Base-by-base conservation (phyloP, 225 moss, liverwort and hornwort genomes). In the Neckera pumila region DNA sequence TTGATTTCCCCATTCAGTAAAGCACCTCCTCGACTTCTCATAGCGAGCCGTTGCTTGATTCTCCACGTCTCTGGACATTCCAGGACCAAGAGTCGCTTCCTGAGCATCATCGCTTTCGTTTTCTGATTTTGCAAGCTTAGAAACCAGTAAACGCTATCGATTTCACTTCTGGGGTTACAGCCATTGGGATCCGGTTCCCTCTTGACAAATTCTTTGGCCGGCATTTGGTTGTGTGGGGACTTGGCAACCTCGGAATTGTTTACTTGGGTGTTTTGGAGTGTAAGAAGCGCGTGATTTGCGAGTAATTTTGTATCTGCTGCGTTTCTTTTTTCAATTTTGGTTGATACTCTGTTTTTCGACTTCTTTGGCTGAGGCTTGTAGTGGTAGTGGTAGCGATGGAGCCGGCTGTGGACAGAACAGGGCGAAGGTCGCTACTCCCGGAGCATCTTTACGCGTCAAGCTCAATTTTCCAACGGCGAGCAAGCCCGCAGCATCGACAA, bases 361-460 rank as follows among this genome's bases (percentile, higher is more conserved):
- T 57, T 57, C 30, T 56, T 30, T 40, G 47, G 60, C 47, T 18
- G 83, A 71, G 54, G 78, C 17, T 81, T 53, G 57, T 79, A 15
- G 82, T 86, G 67, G 42, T 36, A 69, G 33, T 77, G 14, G 47
- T 49, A 80, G 86, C 84, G 80, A 93, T 93, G 93, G 92, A 89
- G 83, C 21, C 69, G 36, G 51, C 54, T 70, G 62, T 42, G 81
- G 91, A 89, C 43, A 79, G 58, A 38, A 82, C 75, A 23, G 87
- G 56, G 36, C 89, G 79, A n/a, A 78, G 90, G 56, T 80, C 89
- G 42, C 70, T 86, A 45, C 82, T 93, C 9, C 93, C 93, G 54
- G 87, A 84, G 72, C 82, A 89, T 79, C 93, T 93, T 76, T 93
- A 93, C 83, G 51, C 85, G 9, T 40, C 87, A 34, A 81, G 87